Conservation (phyloP, 495 filamentous ascomycete genomes). For the Podospora australis region DNA sequence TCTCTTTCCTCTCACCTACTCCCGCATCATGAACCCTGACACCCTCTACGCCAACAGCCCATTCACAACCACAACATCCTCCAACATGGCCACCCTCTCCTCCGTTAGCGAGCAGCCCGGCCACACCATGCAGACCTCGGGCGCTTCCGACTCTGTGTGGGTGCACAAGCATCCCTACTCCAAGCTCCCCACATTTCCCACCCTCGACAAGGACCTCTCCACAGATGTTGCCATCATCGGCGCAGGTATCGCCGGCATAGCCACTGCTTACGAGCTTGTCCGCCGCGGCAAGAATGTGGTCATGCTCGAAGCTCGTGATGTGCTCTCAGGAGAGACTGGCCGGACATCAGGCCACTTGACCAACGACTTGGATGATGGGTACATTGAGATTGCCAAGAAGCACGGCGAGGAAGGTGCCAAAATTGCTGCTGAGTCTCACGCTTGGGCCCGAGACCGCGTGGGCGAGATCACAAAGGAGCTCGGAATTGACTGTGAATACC, state of each 20-base stretch:
- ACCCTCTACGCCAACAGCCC: no score
- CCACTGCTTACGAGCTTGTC: slow-evolving; percentile 48
- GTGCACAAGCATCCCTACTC: slow-evolving; percentile 42
- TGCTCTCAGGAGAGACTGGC: slow-evolving; percentile 48
- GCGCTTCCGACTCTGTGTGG: slow-evolving; percentile 47
- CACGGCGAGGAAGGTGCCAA: slow-evolving; percentile 43
- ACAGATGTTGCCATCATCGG: slow-evolving; percentile 49
- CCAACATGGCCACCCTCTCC: slow-evolving; percentile 6
- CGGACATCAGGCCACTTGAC: slow-evolving; percentile 50
- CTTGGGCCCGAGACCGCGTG: slow-evolving; percentile 46
- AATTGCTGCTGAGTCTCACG: slow-evolving; percentile 47
- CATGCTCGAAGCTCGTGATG: slow-evolving; percentile 50
- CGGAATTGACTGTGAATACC: slow-evolving; percentile 51
- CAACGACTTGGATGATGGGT: slow-evolving; percentile 48
- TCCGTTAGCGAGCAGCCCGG: slow-evolving; percentile 10
- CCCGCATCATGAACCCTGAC: no score
- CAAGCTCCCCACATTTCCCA: slow-evolving; percentile 38
- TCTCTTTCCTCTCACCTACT: no score
- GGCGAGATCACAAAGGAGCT: slow-evolving; percentile 42
- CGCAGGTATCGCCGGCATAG: slow-evolving; percentile 50
- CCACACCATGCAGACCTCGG: slow-evolving; percentile 43
- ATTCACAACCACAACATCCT: no score
- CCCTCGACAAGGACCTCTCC: slow-evolving; percentile 32
- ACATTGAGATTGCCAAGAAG: slow-evolving; percentile 43
- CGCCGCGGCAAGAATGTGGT: slow-evolving; percentile 40